These are phyloP conservation scores for Magnusiomyces paraingens DNA, from an alignment of 1,139 yeast species.

Conservation along the genomic window DNA sequence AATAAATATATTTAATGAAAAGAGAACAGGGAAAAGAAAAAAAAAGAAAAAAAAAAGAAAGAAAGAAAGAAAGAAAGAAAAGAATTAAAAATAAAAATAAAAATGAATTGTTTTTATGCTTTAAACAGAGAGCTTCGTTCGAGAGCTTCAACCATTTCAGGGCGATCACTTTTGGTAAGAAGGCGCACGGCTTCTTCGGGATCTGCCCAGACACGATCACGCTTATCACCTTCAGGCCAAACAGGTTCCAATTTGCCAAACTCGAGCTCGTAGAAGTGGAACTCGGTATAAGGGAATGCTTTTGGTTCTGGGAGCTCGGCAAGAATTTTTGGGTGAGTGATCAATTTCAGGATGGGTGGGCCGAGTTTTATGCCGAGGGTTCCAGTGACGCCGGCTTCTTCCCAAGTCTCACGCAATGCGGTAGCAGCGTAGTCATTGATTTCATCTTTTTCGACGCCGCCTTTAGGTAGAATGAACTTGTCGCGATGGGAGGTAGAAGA, in stretches of 20 bases:
- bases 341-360: slow-evolving; percentile 37
- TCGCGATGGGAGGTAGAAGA: slow-evolving; percentile 61
- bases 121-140: slow-evolving; percentile 43
- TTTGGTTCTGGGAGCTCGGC: slow-evolving; percentile 22
- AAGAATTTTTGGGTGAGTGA: slow-evolving; percentile 66
- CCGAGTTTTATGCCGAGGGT: slow-evolving; percentile 50
- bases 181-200: slow-evolving; percentile 68
- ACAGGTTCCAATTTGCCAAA: slow-evolving; percentile 48
- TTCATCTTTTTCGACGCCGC: slow-evolving; percentile 90
- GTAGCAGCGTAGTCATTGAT: slow-evolving; percentile 39
- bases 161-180: slow-evolving; percentile 51
- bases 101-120: neutral
- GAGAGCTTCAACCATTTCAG: slow-evolving; percentile 63
- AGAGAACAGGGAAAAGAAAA: neutral
- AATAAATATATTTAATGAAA: neutral
- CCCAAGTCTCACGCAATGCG: slow-evolving; percentile 94
- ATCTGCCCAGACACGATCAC: slow-evolving; percentile 70
- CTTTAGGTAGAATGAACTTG: slow-evolving; percentile 89
- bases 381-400: slow-evolving; percentile 89
- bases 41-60: neutral
- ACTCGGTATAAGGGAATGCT: slow-evolving; percentile 63
- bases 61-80: neutral
- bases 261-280: slow-evolving; percentile 74
- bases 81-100: neutral
- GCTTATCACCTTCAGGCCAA: slow-evolving; percentile 67